Evolutionary conservation across 2,329 filamentous ascomycete genomes (phyloP).

Genomic region (Fonsecaea erecta): DNA sequence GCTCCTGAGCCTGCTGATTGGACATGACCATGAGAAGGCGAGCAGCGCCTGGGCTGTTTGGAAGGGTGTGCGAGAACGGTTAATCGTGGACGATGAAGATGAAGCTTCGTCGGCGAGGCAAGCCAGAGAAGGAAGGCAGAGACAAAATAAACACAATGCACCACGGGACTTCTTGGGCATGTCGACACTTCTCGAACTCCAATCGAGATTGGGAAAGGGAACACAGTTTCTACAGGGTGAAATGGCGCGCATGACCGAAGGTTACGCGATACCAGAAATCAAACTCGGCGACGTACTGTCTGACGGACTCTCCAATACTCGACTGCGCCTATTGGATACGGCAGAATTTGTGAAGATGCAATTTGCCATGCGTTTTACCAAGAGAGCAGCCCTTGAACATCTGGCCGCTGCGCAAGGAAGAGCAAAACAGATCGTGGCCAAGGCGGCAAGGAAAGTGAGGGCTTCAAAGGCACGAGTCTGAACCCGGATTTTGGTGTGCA

Average conservation of each 20-base stretch:
- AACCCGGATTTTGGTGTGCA: neutral
- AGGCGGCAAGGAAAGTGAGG: constrained; percentile 14
- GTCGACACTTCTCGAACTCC: neutral
- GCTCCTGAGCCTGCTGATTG: constrained; percentile 45
- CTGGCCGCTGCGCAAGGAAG: constrained; percentile 27
- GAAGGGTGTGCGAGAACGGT: neutral
- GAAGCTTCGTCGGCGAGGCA: neutral
- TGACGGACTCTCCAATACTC: constrained; percentile 3
- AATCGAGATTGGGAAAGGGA: neutral
- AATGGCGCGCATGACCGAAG: neutral
- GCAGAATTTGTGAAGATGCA: neutral
- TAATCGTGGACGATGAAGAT: neutral
- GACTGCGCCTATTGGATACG: neutral
- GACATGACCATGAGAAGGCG: constrained; percentile 39
- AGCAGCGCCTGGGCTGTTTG: neutral
- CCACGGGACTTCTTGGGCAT: neutral
- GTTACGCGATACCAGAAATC: constrained; percentile 1
- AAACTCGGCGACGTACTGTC: constrained; percentile 4
- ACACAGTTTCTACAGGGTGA: constrained; percentile 1
- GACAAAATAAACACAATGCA: neutral
- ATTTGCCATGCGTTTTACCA: neutral
- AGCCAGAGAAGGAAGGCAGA: neutral
- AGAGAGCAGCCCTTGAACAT: constrained; percentile 10
- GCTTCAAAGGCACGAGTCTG: neutral
- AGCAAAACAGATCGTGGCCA: constrained; percentile 27